Evolutionary conservation across 2,329 filamentous ascomycete genomes (phyloP).

Genomic region (Ceratocystis cubensis): DNA sequence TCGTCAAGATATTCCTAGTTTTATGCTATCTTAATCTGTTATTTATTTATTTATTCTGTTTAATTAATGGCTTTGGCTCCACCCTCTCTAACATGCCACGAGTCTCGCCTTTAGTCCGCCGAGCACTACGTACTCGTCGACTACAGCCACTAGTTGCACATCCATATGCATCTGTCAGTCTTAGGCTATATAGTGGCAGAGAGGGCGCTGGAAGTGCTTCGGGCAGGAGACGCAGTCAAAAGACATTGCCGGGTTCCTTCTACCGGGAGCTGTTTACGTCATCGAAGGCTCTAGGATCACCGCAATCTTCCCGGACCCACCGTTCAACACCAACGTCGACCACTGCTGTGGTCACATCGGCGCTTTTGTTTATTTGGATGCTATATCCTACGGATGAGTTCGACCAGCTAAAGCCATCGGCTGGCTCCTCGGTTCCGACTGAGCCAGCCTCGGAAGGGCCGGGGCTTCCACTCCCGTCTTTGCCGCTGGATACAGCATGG

Average conservation of each 20-base stretch:
- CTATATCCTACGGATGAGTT: constrained; percentile 36
- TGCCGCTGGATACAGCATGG: constrained; percentile 33
- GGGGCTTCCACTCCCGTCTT: constrained; percentile 17
- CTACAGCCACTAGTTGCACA: background rate
- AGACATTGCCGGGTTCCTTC: constrained; percentile 13
- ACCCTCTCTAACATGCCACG: constrained; percentile 10
- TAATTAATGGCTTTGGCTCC: background rate
- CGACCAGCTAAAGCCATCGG: constrained; percentile 21
- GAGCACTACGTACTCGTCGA: constrained; percentile 9
- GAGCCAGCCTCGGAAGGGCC: background rate
- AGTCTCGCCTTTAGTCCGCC: constrained; percentile 13
- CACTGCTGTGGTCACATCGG: constrained; percentile 9
- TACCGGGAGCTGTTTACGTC: constrained; percentile 19
- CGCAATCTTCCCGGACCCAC: background rate
- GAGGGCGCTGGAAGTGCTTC: background rate
- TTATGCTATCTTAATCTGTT: background rate
- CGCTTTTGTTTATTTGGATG: constrained; percentile 33
- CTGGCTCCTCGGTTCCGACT: constrained; percentile 1
- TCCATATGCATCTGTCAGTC: background rate
- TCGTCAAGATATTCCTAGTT: background rate
- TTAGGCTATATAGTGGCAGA: background rate
- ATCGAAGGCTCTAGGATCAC: background rate
- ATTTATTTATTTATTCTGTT: background rate
- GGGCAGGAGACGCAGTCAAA: background rate
- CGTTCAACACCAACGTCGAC: constrained; percentile 8